Base-by-base conservation (phyloP, 257 asterid species). In the Nicotiana otophora region DNA sequence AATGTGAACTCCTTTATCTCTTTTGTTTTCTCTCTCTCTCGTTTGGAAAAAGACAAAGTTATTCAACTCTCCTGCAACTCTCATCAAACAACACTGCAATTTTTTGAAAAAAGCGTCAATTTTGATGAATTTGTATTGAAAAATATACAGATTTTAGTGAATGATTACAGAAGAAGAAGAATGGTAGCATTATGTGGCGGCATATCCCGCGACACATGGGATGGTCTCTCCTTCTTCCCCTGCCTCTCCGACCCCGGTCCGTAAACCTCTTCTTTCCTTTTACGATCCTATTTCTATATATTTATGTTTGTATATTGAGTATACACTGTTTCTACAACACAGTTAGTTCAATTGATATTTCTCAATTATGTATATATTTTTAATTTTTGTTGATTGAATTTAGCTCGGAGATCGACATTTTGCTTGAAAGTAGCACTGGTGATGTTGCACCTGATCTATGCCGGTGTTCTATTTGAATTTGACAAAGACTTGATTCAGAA, bases 191-290 rank as follows among this genome's bases (percentile, higher is more conserved):
- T 84, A 63, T 90, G 98, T 87, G 89, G 90, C 84, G 85, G 82
- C 84, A 69, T 85, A 36, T 85, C 92, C 48, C 48, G 48, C 48
- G 48, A 8, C 48, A 42, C 48, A 42, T 42, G 48, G 90, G 86
- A 82, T 84, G 95, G 95, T 85, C 81, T 86, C 86, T 85, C 87
- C 84, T 85, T 93, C 87, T 87, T 91, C 81, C 97, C 98, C 28
- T 91, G 96, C 85, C 91, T 96, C 4, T 93, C 98, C 81, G 98
- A 96, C 91, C 97, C 97, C 12, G 98, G 98, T 42, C 48, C 48
- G 48, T 94, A 82, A 77, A 4, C 9, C 11, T 30, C 30, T 3
- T 12, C 9, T 20, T 68, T 34, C 62, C 51, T 54, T 42, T 2
- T 10, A 5, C n/a, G 46, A 19, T 14, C 20, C 23, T 23, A 12